phyloP scores from a whole-genome alignment of 2,329 filamentous ascomycete genomes.

The Trichoderma asperellum region DNA sequence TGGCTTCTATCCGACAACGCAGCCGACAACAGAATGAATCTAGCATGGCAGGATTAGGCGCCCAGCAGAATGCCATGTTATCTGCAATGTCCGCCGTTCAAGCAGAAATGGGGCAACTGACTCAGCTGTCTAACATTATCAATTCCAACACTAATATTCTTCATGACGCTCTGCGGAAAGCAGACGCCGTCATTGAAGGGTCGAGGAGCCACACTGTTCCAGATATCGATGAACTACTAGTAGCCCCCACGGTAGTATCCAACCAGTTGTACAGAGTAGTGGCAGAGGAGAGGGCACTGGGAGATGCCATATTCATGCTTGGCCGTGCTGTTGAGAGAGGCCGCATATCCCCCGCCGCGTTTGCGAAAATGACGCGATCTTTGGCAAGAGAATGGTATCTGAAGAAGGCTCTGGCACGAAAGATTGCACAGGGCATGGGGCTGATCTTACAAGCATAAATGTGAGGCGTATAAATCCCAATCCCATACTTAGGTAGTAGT shows the following conservation, averaged over 20 bases:
- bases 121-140: constrained; percentile 71
- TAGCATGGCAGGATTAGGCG: constrained; percentile 73
- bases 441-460: constrained; percentile 43
- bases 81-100: constrained; percentile 71
- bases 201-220: constrained; percentile 72
- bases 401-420: constrained; percentile 78
- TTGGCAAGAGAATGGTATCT: constrained; percentile 80
- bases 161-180: constrained; percentile 74
- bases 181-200: constrained; percentile 75
- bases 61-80: constrained; percentile 79
- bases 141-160: constrained; percentile 78
- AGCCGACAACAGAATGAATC: constrained; percentile 73
- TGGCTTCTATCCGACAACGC: constrained; percentile 70
- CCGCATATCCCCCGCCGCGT: constrained; percentile 70
- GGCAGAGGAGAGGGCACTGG: constrained; percentile 84
- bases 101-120: constrained; percentile 71
- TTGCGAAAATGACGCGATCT: constrained; percentile 75
- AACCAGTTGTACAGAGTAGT: constrained; percentile 90
- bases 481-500: neutral
- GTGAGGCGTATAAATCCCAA: neutral
- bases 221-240: constrained; percentile 84
- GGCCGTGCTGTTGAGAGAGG: constrained; percentile 75
- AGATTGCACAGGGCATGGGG: constrained; percentile 78
- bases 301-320: constrained; percentile 83
- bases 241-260: constrained; percentile 90